Evolutionary conservation across 805 yeast species (phyloP).

Genomic region (Zygosaccharomyces pseudorouxii): DNA sequence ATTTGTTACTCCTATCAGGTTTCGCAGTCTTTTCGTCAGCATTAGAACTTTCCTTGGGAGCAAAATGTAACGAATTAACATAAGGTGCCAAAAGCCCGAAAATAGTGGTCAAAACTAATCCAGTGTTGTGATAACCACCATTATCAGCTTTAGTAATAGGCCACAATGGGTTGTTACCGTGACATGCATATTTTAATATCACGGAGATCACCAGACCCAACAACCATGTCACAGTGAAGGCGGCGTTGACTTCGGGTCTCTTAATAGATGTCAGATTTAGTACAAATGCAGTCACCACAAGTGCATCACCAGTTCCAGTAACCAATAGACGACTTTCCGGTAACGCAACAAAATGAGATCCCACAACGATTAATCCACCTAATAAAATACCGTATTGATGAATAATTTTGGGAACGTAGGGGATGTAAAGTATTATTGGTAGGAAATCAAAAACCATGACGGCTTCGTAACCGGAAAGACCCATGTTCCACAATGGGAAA

Average conservation of each 20-base stretch:
- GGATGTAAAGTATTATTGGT: slow-evolving; percentile 52
- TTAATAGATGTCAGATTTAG: slow-evolving; percentile 45
- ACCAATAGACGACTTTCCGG: slow-evolving; percentile 69
- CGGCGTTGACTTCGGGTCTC: slow-evolving; percentile 21
- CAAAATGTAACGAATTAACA: slow-evolving; percentile 23
- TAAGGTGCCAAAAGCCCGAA: slow-evolving; percentile 61
- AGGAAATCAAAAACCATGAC: slow-evolving; percentile 53
- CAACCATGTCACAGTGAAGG: slow-evolving; percentile 27
- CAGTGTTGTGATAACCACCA: slow-evolving; percentile 81
- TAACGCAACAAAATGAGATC: slow-evolving; percentile 60
- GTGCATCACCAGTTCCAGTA: slow-evolving; percentile 61
- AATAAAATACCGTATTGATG: slow-evolving; percentile 35
- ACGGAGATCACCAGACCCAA: slow-evolving; percentile 73
- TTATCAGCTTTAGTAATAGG: slow-evolving; percentile 81
- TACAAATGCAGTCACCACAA: slow-evolving; percentile 57
- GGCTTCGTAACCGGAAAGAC: slow-evolving; percentile 90
- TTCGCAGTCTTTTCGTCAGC: slow-evolving; percentile 1
- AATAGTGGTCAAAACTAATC: slow-evolving; percentile 40
- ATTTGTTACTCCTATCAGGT: slow-evolving; percentile 6
- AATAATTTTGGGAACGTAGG: slow-evolving; percentile 32
- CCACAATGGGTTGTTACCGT: slow-evolving; percentile 94
- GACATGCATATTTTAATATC: slow-evolving; percentile 66
- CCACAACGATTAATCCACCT: slow-evolving; percentile 64
- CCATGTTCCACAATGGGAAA: slow-evolving; percentile 98
- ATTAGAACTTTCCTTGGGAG: slow-evolving; percentile 16